phyloP scores from a whole-genome alignment of 2,329 filamentous ascomycete genomes.

The Pseudogymnoascus sp. region DNA sequence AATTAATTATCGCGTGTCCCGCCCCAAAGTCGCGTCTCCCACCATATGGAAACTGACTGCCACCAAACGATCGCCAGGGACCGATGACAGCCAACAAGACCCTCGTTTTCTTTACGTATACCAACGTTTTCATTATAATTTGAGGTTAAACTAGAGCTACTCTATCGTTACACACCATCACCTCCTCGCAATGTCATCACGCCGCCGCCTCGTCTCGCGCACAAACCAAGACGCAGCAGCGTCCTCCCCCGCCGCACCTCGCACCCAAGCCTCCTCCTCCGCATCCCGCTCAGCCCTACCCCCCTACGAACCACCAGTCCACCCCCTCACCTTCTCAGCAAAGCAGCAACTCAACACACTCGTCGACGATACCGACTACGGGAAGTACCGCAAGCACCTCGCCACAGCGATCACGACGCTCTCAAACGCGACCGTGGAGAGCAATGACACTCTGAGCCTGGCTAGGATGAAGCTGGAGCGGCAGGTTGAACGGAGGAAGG shows the following conservation, averaged over 20 bases:
- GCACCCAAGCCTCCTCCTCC: neutral
- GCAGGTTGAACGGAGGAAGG: conserved; percentile 17
- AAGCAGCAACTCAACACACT: conserved; percentile 43
- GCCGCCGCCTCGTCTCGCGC: conserved; percentile 6
- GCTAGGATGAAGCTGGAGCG: conserved; percentile 16
- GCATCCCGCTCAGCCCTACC: conserved; percentile 31
- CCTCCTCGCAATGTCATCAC: neutral
- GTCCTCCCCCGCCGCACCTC: neutral
- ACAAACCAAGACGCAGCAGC: neutral
- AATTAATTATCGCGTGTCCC: neutral
- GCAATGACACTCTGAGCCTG: conserved; percentile 46
- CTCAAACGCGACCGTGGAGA: conserved; percentile 42
- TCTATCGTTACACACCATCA: neutral
- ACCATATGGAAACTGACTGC: neutral
- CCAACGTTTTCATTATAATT: neutral
- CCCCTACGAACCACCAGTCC: conserved; percentile 46
- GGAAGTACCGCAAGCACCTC: conserved; percentile 43
- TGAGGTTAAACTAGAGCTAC: neutral
- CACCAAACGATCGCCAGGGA: neutral
- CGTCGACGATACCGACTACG: conserved; percentile 35
- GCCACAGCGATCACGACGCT: conserved; percentile 41
- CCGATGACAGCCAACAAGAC: neutral
- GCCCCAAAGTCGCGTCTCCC: conserved; percentile 1
- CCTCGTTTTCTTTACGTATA: neutral
- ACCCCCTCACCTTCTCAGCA: conserved; percentile 43